Base-by-base conservation (phyloP, 2,329 filamentous ascomycete species). In the Colletotrichum spinosum region DNA sequence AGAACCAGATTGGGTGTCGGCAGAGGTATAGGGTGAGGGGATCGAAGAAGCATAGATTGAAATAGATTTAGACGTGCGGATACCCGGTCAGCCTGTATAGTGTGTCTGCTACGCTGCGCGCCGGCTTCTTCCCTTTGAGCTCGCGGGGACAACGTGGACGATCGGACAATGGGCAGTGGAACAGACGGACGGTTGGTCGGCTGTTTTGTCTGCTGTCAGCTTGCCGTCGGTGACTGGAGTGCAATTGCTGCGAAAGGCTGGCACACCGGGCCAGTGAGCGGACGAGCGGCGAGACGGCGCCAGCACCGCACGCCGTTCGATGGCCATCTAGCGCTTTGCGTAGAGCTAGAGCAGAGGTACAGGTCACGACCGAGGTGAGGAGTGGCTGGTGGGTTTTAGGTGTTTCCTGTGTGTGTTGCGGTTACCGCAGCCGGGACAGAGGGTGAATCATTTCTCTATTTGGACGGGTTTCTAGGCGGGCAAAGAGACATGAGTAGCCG, bases 231-330 rank as follows among this genome's bases (percentile, higher is more conserved):
- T 39, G 34, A 44, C 33, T n/a, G 38, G 17, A 25, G 54, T 37
- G 9, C 25, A 41, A 41, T 63, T 37, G 54, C 60, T 45, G 48
- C 42, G 15, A 53, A 41, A 45, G 33, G 46, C 52, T 44, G 57
- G 35, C 51, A 38, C 51, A 35, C 57, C 41, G 12, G 41, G 42
- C 62, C 62, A 65, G 39, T 65, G 35, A 65, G 62, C 44, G 15
- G 37, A 25, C 17, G 50, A 17, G 17, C 45, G 42, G 45, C 57
- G 45, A 65, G 57, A 65, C 57, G 51, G 33, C 34, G 37, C 17
- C 17, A 57, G 38, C 48, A 54, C 35, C 38, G 48, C 12, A 17
- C 25, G 35, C n/a, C 48, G 54, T 64, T 62, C 51, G 45, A 62
- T 56, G 48, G 59, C 38, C 51, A 49, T 49, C 52, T 44, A 13